Evolutionary conservation across 176 grass and related monocot species (phyloP).

Genomic region (Avena sativa): DNA sequence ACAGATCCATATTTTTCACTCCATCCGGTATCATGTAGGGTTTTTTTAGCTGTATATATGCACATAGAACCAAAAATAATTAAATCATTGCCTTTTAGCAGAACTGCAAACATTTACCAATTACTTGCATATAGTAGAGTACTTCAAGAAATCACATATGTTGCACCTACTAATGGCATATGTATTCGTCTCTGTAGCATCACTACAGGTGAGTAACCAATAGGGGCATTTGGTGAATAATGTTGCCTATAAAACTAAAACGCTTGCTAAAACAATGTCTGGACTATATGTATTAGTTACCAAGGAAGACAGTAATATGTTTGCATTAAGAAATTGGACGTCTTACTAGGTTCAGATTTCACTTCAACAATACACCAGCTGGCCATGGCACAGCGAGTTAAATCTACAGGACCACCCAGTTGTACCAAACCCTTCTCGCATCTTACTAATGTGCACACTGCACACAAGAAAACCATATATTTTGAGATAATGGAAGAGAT

Average conservation of each 20-base stretch:
- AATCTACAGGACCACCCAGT: background rate
- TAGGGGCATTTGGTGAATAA: slow-evolving; percentile 4
- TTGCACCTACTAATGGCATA: slow-evolving; percentile 10
- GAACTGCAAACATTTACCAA: background rate
- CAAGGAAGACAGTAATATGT: background rate
- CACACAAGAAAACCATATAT: background rate
- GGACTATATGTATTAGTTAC: slow-evolving; percentile 18
- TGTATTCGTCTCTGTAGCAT: background rate
- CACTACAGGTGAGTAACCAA: background rate
- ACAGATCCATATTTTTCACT: slow-evolving; percentile 19
- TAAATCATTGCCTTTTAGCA: slow-evolving; percentile 20
- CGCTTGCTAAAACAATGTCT: slow-evolving; percentile 10
- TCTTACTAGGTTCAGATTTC: background rate
- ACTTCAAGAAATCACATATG: background rate
- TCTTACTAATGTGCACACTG: slow-evolving; percentile 1
- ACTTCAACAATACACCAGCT: slow-evolving; percentile 11
- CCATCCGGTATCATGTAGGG: background rate
- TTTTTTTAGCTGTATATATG: slow-evolving; percentile 1
- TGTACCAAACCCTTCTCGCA: background rate
- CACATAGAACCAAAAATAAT: background rate
- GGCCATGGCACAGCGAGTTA: background rate
- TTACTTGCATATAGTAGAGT: background rate
- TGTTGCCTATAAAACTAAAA: background rate
- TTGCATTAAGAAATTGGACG: background rate
- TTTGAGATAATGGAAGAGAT: background rate